A percentile compares a stretch with the other conserved stretches of the same genome.
Conservation (phyloP, 495 filamentous ascomycete genomes). For the Penicillium manginii region DNA sequence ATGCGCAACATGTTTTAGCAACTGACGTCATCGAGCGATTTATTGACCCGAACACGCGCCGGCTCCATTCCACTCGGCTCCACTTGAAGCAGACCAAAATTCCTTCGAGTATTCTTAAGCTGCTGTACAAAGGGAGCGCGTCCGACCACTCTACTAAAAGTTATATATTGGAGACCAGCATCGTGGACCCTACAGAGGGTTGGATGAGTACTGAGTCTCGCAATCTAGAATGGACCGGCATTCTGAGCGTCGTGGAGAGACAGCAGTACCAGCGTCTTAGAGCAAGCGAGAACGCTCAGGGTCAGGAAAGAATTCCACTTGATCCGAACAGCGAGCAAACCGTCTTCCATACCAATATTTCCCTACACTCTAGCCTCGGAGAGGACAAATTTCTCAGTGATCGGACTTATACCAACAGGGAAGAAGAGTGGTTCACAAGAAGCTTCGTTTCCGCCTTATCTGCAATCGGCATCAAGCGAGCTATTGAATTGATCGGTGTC, state of each 20-base stretch:
- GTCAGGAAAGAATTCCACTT: neutral
- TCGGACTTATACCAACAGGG: neutral
- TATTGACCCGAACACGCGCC: neutral
- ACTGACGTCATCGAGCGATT: conserved; percentile 2
- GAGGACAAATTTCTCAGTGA: neutral
- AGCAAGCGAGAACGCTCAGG: neutral
- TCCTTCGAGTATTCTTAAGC: neutral
- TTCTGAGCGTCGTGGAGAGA: conserved; percentile 3
- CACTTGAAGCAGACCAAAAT: conserved; percentile 2
- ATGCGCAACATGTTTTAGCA: neutral
- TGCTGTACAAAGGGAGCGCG: neutral
- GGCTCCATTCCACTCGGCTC: conserved; percentile 3
- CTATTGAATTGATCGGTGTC: conserved; percentile 5
- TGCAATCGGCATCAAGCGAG: neutral
- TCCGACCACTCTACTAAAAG: neutral
- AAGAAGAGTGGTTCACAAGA: neutral
- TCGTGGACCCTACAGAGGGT: neutral
- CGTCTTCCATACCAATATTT: neutral
- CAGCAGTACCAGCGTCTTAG: conserved; percentile 1
- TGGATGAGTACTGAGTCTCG: conserved; percentile 1
- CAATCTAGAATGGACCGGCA: conserved; percentile 1
- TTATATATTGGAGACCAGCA: conserved; percentile 1
- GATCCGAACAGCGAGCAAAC: conserved; percentile 1
- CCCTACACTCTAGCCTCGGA: neutral
- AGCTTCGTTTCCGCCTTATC: neutral